Evolutionary conservation across 371 early-diverging fungal genomes (phyloP).

Genomic region (Choanephora cucurbitarum): DNA sequence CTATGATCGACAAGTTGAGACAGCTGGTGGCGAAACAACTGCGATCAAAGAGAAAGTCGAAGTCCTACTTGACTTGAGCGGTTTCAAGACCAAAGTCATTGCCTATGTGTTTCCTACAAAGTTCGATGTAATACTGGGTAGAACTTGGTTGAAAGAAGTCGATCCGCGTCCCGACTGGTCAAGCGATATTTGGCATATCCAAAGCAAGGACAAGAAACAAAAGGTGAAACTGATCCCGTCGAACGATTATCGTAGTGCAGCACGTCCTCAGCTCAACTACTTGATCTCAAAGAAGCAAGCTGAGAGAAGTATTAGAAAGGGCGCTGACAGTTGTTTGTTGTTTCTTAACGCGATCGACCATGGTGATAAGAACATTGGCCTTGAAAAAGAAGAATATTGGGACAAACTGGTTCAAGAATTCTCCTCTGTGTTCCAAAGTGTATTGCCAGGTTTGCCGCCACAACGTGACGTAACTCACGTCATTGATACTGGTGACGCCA

Average conservation of each 20-base stretch:
- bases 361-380: not conserved
- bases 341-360: not conserved
- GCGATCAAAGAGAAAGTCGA: not conserved
- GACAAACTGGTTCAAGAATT: not conserved
- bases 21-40: not conserved
- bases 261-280: not conserved
- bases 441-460: conserved; percentile 3
- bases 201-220: not conserved
- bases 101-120: conserved; percentile 5
- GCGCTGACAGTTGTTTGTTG: not conserved
- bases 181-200: not conserved
- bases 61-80: not conserved
- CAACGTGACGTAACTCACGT: not conserved
- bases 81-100: not conserved
- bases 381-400: not conserved
- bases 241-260: not conserved
- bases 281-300: not conserved
- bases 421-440: not conserved
- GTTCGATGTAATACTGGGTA: conserved; percentile 4
- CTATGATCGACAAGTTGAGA: not conserved
- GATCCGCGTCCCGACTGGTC: not conserved
- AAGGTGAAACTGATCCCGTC: not conserved
- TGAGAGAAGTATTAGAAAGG: not conserved
- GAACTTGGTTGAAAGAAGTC: conserved; percentile 2
- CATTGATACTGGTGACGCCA: conserved; percentile 5